Base-by-base conservation (phyloP, 805 yeast genomes). In the Monosporozyma aerobia region DNA sequence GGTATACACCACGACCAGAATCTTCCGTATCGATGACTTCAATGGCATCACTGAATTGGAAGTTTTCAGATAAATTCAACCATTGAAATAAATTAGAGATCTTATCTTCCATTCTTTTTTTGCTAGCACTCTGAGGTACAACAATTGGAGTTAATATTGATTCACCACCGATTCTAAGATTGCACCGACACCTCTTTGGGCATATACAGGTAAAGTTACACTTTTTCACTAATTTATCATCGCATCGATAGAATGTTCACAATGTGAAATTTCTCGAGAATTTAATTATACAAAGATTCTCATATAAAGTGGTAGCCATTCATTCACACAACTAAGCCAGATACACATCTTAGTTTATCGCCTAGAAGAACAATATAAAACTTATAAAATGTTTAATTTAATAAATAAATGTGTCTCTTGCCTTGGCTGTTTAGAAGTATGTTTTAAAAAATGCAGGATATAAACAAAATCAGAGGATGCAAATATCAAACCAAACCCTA, bases 1-100 rank as follows among this genome's bases (percentile, higher is more conserved):
- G 52, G 4, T 76, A 69, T 27, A 88, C 74, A 53, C 88, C 87
- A 63, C 90, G 76, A 16, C 96, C 96, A 14, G 79, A 70, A 9
- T 67, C 70, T 1, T 59, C 58, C 11, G 75, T 70, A 32, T 77
- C 76, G 11, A 59, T 62, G 7, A 83, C 74, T 2, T 59, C 59
- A 6, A 81, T 61, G 37, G 70, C 73, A 0, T 71, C 60, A 2
- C 79, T 72, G 3, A 82, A 63, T 27, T 47, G 48, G 33, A 72
- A 65, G 8, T 53, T 49, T 3, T 53, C 55, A 10, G 65, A 57
- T 23, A 58, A 57, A 0, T 56, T 48, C 10, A 75, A 60, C 78
- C 78, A 75, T 8, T 51, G 32, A 1, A 61, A 35, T 33, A 75
- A 58, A 5, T 40, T 35, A 2, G 57, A 54, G 8, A 67, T 49